Percentiles rank a stretch among this genome's conserved stretches.
Evolutionary conservation across 805 yeast genomes (phyloP).

Genomic region (Candida saitoana): DNA sequence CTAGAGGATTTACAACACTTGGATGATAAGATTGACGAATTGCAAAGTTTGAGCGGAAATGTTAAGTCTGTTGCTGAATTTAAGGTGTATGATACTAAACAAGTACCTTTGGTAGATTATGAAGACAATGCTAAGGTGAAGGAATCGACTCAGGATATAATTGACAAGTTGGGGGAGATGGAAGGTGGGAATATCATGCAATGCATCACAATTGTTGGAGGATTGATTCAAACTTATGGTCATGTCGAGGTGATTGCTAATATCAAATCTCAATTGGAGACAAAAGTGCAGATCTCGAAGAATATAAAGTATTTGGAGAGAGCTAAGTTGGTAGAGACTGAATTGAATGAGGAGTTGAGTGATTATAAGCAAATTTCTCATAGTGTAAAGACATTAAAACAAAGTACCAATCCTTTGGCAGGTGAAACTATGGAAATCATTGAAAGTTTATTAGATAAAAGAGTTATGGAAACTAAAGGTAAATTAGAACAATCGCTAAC

Average conservation of each 20-base stretch:
- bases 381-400: not conserved
- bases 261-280: not conserved
- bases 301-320: not conserved
- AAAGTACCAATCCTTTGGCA: not conserved
- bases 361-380: not conserved
- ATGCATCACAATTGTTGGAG: constrained; percentile 8
- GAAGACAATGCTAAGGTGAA: not conserved
- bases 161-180: not conserved
- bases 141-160: not conserved
- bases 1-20: constrained; percentile 30
- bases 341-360: not conserved
- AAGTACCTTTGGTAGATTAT: not conserved
- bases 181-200: constrained; percentile 1
- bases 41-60: constrained; percentile 16
- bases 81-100: constrained; percentile 3
- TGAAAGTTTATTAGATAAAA: not conserved
- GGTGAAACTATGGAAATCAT: not conserved
- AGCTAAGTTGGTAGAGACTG: not conserved
- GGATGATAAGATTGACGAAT: constrained; percentile 21
- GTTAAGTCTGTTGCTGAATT: constrained; percentile 8
- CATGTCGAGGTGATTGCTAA: not conserved
- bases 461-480: constrained; percentile 6
- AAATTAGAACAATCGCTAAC: constrained; percentile 12
- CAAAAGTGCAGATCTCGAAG: not conserved
- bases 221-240: not conserved